A percentile compares a stretch with the other conserved stretches of the same genome.
phyloP scores from a whole-genome alignment of 2,329 filamentous ascomycete genomes.

The Fusarium floridanum region DNA sequence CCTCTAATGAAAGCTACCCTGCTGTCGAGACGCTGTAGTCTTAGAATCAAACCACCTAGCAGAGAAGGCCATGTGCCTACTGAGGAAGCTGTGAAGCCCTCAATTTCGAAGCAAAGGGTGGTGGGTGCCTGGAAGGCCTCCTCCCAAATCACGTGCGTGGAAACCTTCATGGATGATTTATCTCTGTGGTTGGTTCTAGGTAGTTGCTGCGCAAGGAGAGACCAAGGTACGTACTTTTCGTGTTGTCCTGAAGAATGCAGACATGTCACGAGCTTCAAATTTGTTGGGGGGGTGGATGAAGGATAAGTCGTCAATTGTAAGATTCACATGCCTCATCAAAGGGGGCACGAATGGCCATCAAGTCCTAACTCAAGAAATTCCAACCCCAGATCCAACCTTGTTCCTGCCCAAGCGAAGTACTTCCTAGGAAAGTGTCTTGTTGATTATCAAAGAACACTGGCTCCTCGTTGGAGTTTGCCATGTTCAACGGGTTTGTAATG shows the following conservation, averaged over 20 bases:
- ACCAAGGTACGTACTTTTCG: background rate
- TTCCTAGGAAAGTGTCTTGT: background rate
- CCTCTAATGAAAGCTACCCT: background rate
- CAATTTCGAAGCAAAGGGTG: background rate
- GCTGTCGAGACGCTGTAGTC: background rate
- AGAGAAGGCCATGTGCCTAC: background rate
- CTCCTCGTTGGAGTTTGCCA: background rate
- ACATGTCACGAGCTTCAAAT: background rate
- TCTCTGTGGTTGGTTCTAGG: background rate
- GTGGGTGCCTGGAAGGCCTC: background rate
- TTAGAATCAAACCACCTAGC: background rate
- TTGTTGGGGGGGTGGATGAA: too few relatives aligned
- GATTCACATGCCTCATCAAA: background rate
- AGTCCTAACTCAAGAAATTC: background rate
- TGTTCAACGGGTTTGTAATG: background rate
- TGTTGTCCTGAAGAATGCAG: background rate
- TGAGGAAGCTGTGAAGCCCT: background rate
- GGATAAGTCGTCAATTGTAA: background rate
- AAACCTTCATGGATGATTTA: background rate
- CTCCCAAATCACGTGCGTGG: background rate
- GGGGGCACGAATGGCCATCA: background rate
- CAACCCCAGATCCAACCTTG: slow-evolving; percentile 31
- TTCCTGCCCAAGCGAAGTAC: slow-evolving; percentile 14
- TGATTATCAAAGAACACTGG: background rate
- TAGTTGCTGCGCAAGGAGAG: background rate